Percentiles rank a stretch among this genome's conserved stretches.
These are phyloP conservation scores for Blastobotrys petasosporus DNA, from an alignment of 1,139 yeast species.

Conservation along the genomic window DNA sequence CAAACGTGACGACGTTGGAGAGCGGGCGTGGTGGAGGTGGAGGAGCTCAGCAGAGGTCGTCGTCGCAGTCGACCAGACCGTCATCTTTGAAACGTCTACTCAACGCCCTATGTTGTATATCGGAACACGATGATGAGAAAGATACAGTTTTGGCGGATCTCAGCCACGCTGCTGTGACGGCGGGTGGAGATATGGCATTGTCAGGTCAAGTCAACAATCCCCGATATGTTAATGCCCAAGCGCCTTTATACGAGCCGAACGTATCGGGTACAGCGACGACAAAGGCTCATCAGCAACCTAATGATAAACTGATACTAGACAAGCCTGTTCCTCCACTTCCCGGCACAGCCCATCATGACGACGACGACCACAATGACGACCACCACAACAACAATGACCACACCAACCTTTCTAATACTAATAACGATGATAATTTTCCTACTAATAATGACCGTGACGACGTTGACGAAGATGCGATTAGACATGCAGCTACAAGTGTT, in stretches of 20 bases:
- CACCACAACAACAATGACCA: not conserved
- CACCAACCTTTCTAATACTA: slow-evolving; percentile 3
- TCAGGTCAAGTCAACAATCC: too few species aligned
- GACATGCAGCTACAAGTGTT: slow-evolving; percentile 6
- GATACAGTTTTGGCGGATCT: slow-evolving; percentile 7
- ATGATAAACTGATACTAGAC: slow-evolving; percentile 14
- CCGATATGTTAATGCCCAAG: too few species aligned
- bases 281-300: not conserved
- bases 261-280: not conserved
- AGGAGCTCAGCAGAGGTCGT: too few species aligned
- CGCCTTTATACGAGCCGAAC: not conserved
- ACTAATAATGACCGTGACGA: slow-evolving; percentile 7
- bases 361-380: not conserved
- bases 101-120: slow-evolving; percentile 4
- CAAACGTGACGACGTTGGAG: too few species aligned
- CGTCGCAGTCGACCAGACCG: not conserved
- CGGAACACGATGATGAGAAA: not conserved
- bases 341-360: not conserved
- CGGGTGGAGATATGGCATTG: too few species aligned
- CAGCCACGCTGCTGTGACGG: not conserved
- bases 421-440: slow-evolving; percentile 1
- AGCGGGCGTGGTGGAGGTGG: too few species aligned
- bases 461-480: slow-evolving; percentile 12
- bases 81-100: slow-evolving; percentile 4
- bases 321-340: slow-evolving; percentile 24